A percentile compares a stretch with the other conserved stretches of the same genome.
phyloP scores from a whole-genome alignment of 106 monocot genomes.

The Apostasia shenzhenica region DNA sequence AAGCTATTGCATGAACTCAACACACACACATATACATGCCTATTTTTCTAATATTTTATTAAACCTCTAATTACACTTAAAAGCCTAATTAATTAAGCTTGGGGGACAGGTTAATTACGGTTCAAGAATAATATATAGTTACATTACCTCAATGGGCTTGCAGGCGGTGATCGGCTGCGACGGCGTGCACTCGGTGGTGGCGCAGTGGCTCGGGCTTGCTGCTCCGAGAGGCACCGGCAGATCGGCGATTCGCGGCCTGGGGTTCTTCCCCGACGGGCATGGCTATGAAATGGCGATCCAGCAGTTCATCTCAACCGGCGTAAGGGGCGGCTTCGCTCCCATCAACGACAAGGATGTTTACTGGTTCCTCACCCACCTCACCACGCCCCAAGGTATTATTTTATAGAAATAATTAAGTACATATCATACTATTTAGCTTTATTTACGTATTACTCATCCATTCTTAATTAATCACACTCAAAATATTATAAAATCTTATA shows the following conservation, averaged over 20 bases:
- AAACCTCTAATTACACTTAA: no score
- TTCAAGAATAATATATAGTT: no score
- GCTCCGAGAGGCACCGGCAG: slow-evolving; percentile 17
- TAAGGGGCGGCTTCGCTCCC: slow-evolving; percentile 30
- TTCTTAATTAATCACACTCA: no score
- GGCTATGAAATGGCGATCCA: slow-evolving; percentile 4
- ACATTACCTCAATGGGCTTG: neutral
- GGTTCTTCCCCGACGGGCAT: slow-evolving; percentile 15
- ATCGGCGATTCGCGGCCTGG: slow-evolving; percentile 13
- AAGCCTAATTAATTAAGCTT: no score
- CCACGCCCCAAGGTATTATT: slow-evolving; percentile 14
- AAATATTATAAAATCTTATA: neutral
- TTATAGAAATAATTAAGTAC: neutral
- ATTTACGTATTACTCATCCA: no score
- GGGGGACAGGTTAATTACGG: no score
- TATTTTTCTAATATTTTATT: no score
- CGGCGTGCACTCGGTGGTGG: slow-evolving; percentile 34
- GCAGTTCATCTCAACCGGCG: slow-evolving; percentile 11
- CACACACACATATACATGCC: no score
- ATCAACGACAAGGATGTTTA: slow-evolving; percentile 31
- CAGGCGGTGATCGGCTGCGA: slow-evolving; percentile 43
- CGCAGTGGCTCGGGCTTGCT: slow-evolving; percentile 21
- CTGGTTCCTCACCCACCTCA: slow-evolving; percentile 28
- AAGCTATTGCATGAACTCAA: no score
- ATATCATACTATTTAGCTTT: no score